Evolutionary conservation across 306 rosid species (phyloP).

Genomic region (Mimosa pudica): DNA sequence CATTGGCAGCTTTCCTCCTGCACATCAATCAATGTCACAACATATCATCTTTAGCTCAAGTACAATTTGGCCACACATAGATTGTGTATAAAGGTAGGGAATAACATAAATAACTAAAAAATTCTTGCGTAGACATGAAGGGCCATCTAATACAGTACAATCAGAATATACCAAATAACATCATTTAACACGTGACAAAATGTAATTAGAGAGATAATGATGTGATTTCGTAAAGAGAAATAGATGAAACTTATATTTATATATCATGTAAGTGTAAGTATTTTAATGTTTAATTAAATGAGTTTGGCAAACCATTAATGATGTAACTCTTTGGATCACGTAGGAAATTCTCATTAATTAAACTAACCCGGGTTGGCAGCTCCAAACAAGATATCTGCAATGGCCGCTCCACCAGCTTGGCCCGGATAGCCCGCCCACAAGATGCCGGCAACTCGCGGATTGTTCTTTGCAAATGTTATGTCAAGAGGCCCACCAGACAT

Average conservation of each 20-base stretch:
- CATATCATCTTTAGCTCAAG: neutral
- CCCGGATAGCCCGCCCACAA: conserved; percentile 94
- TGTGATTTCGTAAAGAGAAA: no score
- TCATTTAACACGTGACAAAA: no score
- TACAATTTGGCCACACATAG: neutral
- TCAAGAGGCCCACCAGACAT: conserved; percentile 94
- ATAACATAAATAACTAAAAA: neutral
- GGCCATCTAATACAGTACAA: no score
- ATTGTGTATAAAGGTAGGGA: neutral
- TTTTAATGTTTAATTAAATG: no score
- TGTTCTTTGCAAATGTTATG: conserved; percentile 61
- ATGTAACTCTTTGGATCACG: no score
- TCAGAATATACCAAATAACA: no score
- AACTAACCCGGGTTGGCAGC: conserved; percentile 59
- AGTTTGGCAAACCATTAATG: no score
- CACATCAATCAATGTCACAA: neutral
- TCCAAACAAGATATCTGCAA: conserved; percentile 77
- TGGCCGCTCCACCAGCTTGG: conserved; percentile 88
- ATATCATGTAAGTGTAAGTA: no score
- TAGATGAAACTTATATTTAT: no score
- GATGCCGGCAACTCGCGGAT: conserved; percentile 55
- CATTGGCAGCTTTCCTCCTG: conserved; percentile 85
- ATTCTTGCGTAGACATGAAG: no score
- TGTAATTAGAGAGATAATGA: no score
- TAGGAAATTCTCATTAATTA: no score